Evolutionary conservation across 768 basidiomycete species (phyloP), one percentile per base, ranked within the genome.

Genomic region (Tylopilus subfusipes): DNA sequence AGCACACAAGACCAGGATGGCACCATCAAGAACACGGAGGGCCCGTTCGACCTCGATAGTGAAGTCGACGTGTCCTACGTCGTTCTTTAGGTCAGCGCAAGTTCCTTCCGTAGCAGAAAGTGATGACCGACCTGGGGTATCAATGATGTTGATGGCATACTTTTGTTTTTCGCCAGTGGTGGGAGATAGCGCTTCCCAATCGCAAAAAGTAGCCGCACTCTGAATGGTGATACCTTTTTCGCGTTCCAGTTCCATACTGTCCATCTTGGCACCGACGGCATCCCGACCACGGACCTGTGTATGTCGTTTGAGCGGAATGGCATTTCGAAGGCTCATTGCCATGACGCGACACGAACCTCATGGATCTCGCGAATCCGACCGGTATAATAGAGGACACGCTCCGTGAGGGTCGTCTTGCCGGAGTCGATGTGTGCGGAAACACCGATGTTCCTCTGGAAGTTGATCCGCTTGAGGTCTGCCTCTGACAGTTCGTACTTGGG

Each of bases 191-290:
- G 90, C 81, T 52, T 88, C 80, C 97, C 97, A 99, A 68, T 98
- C 96, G 62, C 93, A 96, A 73, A 95, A 99, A 0, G 97, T 98
- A 2, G 97, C 97, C 4, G 97, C 97, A 64, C 91, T 94, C 73
- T 99, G 97, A 58, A 99, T 99, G 31, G 97, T 99, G 64, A 99
- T 99, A 36, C 97, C 97, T 75, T 99, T 98, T 73, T 98, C 97
- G 44, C 96, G 80, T 71, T 99, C 97, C 5, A 99, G 78, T 58
- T 99, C 97, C 97, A 99, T 99, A 62, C 88, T 92, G 72, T 99
- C 97, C 97, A 99, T 99, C 78, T 99, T 99, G 9, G 97, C 97
- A 49, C 97, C 97, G 19, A 98, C 94, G 27, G 87, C 85, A 70
- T 99, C 97, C 50, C 90, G 82, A 42, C 97, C 97, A 56, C 97